Conservation (phyloP, 2,329 filamentous ascomycete genomes). For the Arthroderma uncinatum region DNA sequence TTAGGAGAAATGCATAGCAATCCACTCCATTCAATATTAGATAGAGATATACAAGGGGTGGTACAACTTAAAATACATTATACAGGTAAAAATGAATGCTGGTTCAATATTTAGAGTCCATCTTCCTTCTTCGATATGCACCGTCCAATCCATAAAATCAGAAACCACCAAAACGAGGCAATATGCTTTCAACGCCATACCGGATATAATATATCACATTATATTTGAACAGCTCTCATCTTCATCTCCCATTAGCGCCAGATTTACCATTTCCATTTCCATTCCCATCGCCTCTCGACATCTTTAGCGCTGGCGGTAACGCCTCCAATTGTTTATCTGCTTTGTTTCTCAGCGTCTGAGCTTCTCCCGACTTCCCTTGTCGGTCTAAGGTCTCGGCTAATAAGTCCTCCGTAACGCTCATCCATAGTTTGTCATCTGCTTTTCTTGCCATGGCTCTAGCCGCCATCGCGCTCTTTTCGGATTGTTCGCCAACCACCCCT, state of each 20-base stretch:
- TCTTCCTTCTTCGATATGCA: neutral
- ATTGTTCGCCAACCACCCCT: slow-evolving; percentile 68
- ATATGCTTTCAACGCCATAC: neutral
- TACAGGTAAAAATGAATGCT: too few relatives aligned
- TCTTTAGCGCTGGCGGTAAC: slow-evolving; percentile 29
- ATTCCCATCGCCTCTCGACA: slow-evolving; percentile 8
- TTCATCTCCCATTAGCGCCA: slow-evolving; percentile 9
- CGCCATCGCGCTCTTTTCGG: slow-evolving; percentile 62
- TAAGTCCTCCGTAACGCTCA: slow-evolving; percentile 70
- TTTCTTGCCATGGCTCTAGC: slow-evolving; percentile 56
- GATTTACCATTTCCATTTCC: neutral
- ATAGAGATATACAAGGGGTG: too few relatives aligned
- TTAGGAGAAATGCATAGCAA: too few relatives aligned
- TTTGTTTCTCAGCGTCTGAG: slow-evolving; percentile 36
- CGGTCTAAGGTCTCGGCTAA: slow-evolving; percentile 63
- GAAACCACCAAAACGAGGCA: neutral
- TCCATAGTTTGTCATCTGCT: slow-evolving; percentile 63
- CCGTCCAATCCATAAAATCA: neutral
- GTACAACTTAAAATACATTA: too few relatives aligned
- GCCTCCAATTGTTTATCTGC: slow-evolving; percentile 32
- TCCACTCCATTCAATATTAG: too few relatives aligned
- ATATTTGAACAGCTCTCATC: slow-evolving; percentile 12
- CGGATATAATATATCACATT: neutral
- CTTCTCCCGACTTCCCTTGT: slow-evolving; percentile 52
- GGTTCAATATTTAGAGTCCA: too few relatives aligned